These are phyloP conservation scores for Malbranchea zuffiana DNA, from an alignment of 2,329 filamentous ascomycete genomes.

Conservation along the genomic window DNA sequence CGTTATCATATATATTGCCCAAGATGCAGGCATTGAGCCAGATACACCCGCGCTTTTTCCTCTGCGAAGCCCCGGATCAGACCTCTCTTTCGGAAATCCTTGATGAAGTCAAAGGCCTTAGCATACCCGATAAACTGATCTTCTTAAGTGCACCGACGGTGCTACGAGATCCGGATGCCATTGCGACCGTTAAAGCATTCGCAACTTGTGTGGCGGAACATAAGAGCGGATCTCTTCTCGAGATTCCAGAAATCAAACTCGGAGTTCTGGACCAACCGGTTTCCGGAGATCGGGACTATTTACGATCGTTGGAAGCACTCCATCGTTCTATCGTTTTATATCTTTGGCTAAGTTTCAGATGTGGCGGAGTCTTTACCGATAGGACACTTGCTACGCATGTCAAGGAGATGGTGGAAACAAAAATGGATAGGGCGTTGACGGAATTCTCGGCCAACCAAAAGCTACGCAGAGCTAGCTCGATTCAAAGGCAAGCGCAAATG, in stretches of 20 bases:
- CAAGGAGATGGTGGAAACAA: slow-evolving; percentile 64
- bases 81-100: slow-evolving; percentile 62
- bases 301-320: slow-evolving; percentile 60
- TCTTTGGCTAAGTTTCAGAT: slow-evolving; percentile 86
- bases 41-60: slow-evolving; percentile 55
- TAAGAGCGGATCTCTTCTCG: slow-evolving; percentile 55
- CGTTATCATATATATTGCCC: slow-evolving; percentile 71
- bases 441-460: slow-evolving; percentile 43
- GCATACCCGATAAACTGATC: slow-evolving; percentile 61
- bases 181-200: slow-evolving; percentile 48
- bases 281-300: slow-evolving; percentile 42
- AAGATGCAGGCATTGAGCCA: slow-evolving; percentile 60
- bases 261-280: slow-evolving; percentile 55
- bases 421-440: slow-evolving; percentile 55
- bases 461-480: slow-evolving; percentile 29
- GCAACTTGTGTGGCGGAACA: slow-evolving; percentile 60
- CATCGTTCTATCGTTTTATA: slow-evolving; percentile 79
- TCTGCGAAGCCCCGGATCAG: slow-evolving; percentile 55
- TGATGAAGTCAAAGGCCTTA: slow-evolving; percentile 56
- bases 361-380: slow-evolving; percentile 65
- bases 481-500: slow-evolving; percentile 27
- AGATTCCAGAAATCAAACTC: slow-evolving; percentile 59
- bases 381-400: slow-evolving; percentile 67
- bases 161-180: slow-evolving; percentile 37
- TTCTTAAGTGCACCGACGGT: slow-evolving; percentile 62